Percentiles rank a stretch among this genome's conserved stretches.
These are phyloP conservation scores for Candolleomyces aberdarensis DNA, from an alignment of 768 basidiomycete species.

Conservation along the genomic window DNA sequence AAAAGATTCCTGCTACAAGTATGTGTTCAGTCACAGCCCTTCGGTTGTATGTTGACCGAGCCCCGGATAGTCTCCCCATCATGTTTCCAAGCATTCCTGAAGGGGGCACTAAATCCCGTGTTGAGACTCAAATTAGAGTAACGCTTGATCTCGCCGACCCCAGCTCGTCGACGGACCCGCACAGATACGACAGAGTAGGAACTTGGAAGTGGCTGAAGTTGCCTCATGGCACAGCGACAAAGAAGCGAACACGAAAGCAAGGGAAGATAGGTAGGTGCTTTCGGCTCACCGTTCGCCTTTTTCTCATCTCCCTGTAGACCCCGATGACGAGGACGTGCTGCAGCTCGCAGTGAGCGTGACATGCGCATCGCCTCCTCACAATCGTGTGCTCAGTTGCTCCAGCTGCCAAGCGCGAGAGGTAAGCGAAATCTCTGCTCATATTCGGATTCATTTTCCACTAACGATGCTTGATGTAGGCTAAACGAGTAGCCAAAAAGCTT, in stretches of 20 bases:
- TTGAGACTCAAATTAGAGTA: slow-evolving; percentile 93
- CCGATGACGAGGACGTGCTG: slow-evolving; percentile 64
- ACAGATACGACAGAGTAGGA: slow-evolving; percentile 77
- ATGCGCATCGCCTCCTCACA: slow-evolving; percentile 78
- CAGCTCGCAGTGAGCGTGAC: slow-evolving; percentile 71
- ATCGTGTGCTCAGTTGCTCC: slow-evolving; percentile 76
- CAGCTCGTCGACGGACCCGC: slow-evolving; percentile 56
- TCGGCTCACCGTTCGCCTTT: background rate
- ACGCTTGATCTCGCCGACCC: slow-evolving; percentile 75
- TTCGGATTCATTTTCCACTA: background rate
- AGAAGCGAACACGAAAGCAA: slow-evolving; percentile 80
- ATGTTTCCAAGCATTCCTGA: slow-evolving; percentile 82
- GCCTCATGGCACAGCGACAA: slow-evolving; percentile 79
- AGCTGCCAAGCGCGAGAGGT: slow-evolving; percentile 89
- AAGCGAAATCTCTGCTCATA: slow-evolving; percentile 15
- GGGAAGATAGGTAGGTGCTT: slow-evolving; percentile 65
- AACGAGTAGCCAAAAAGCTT: slow-evolving; percentile 86
- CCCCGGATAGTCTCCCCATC: slow-evolving; percentile 61
- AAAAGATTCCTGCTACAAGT: slow-evolving; percentile 78
- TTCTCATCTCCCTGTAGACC: slow-evolving; percentile 42
- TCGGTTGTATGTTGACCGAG: slow-evolving; percentile 12
- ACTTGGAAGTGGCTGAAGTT: slow-evolving; percentile 87
- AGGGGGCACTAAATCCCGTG: slow-evolving; percentile 83
- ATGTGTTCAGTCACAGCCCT: slow-evolving; percentile 22
- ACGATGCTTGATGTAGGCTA: slow-evolving; percentile 49